Conservation (phyloP, 305 asterid species). For the Solanum hybrid region DNA sequence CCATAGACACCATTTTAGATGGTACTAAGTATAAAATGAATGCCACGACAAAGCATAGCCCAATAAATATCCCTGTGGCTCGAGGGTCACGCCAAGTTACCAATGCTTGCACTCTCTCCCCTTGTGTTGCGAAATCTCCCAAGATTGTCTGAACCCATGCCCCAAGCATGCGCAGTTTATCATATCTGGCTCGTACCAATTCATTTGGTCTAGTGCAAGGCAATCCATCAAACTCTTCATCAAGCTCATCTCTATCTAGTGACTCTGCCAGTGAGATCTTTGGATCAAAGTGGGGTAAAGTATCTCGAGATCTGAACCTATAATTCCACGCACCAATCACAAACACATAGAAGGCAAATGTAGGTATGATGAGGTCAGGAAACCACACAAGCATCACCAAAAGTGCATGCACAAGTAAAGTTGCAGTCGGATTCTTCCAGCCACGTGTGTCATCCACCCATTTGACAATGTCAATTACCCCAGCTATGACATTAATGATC, state of each 20-base stretch:
- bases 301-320: conserved; percentile 38
- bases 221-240: conserved; percentile 69
- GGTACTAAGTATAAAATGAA: no score
- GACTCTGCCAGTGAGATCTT: conserved; percentile 56
- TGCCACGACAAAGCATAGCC: no score
- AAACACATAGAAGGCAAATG: conserved; percentile 62
- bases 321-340: conserved; percentile 84
- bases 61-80: no score
- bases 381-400: conserved; percentile 75
- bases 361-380: conserved; percentile 63
- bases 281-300: conserved; percentile 58
- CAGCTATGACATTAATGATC: conserved; percentile 58
- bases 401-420: conserved; percentile 59
- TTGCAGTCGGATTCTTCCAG: conserved; percentile 70
- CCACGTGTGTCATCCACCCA: conserved; percentile 86
- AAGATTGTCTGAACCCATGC: no score
- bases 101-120: no score
- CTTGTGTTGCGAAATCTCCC: no score
- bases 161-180: no score
- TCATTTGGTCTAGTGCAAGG: conserved; percentile 27
- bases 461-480: conserved; percentile 49
- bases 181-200: no score
- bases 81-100: no score
- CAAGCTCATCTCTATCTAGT: conserved; percentile 59
- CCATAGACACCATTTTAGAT: no score